Evolutionary conservation across 2,329 filamentous ascomycete genomes (phyloP).

Genomic region (Colletotrichum cereale): DNA sequence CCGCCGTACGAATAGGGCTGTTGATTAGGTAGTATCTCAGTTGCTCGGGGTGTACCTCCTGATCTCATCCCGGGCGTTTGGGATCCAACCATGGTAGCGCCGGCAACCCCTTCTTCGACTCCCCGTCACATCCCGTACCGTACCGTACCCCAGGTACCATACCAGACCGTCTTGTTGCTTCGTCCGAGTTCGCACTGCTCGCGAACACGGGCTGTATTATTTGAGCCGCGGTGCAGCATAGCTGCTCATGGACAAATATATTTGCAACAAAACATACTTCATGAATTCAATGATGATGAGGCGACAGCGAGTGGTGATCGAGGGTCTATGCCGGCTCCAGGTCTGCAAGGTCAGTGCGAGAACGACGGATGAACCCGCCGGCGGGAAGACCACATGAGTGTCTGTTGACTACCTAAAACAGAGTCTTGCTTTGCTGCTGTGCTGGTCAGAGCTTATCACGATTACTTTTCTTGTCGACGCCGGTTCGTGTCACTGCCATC

Average conservation of each 20-base stretch:
- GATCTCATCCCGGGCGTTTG: slow-evolving; percentile 18
- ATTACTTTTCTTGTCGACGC: background rate
- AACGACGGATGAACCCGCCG: background rate
- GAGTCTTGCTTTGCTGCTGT: background rate
- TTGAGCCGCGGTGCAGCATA: slow-evolving; percentile 1
- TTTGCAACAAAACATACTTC: background rate
- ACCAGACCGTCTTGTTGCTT: too few relatives aligned
- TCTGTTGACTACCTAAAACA: background rate
- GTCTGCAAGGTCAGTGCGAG: slow-evolving; percentile 5
- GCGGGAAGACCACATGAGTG: background rate
- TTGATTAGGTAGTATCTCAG: background rate
- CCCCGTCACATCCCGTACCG: background rate
- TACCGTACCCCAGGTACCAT: background rate
- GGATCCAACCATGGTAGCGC: slow-evolving; percentile 9
- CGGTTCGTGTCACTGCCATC: background rate
- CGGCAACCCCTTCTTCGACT: background rate
- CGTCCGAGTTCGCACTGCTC: background rate
- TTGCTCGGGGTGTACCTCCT: background rate
- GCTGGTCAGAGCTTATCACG: background rate
- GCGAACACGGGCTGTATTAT: background rate
- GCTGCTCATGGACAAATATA: background rate
- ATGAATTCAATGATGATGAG: background rate
- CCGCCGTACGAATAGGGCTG: slow-evolving; percentile 17
- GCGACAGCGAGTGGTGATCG: background rate
- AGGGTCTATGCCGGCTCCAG: slow-evolving; percentile 12